A percentile compares a stretch with the other conserved stretches of the same genome.
Conservation (phyloP, 2,329 filamentous ascomycete species). For the Colletotrichum sp. region DNA sequence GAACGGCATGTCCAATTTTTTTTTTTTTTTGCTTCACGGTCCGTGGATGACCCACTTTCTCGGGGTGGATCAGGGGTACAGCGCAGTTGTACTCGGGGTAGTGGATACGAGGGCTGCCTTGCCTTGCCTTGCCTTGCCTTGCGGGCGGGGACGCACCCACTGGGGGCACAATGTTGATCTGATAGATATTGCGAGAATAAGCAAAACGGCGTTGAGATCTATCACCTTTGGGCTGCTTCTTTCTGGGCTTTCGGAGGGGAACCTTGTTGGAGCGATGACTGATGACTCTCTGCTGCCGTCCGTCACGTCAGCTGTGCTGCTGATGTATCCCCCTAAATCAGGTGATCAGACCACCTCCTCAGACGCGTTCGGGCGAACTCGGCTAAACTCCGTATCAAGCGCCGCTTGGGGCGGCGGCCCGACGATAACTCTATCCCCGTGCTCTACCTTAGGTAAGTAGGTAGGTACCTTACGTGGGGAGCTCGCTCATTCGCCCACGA, state of each 20-base stretch:
- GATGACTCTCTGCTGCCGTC: neutral
- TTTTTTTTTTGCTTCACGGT: slow-evolving; percentile 3
- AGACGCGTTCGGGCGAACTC: neutral
- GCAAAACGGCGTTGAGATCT: neutral
- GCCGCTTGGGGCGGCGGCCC: neutral
- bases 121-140: neutral
- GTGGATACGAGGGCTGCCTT: slow-evolving; percentile 14
- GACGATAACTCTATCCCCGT: neutral
- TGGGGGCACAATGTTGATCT: neutral
- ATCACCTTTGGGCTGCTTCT: neutral
- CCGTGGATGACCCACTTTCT: slow-evolving; percentile 18
- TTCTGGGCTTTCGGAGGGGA: neutral
- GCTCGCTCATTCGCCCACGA: neutral
- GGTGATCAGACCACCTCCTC: neutral
- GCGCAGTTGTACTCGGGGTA: slow-evolving; percentile 5
- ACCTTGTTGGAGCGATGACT: neutral
- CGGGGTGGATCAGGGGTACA: slow-evolving; percentile 20
- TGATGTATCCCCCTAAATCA: neutral
- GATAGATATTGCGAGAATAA: neutral
- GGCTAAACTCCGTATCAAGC: slow-evolving; percentile 15
- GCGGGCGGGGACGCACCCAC: neutral
- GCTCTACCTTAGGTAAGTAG: neutral
- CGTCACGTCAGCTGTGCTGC: neutral
- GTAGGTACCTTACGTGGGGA: accelerated
- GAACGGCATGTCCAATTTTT: slow-evolving; percentile 9